A percentile compares a stretch with the other conserved stretches of the same genome.
These are phyloP conservation scores for Phytophthora sp. DNA, from an alignment of 352 stramenopile species.

Conservation along the genomic window DNA sequence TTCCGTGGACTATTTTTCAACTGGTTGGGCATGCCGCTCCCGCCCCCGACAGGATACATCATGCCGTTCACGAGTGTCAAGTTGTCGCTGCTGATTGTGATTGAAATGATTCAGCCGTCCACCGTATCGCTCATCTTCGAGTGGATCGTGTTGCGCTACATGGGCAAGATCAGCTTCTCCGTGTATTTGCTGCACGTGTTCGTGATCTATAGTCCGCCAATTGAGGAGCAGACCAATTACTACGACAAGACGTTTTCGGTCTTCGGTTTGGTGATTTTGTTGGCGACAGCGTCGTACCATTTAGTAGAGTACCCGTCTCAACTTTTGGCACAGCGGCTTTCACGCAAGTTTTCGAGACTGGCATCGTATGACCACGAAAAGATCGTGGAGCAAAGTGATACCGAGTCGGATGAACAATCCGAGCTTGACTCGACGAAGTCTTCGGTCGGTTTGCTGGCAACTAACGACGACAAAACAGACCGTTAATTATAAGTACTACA, in stretches of 20 bases:
- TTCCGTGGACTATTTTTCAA: conserved; percentile 11
- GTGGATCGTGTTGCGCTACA: conserved; percentile 31
- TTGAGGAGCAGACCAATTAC: neutral
- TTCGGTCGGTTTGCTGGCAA: neutral
- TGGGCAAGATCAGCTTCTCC: conserved; percentile 45
- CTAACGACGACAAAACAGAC: too few relatives aligned
- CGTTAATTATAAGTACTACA: too few relatives aligned
- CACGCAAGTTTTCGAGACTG: neutral
- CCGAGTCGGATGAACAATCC: neutral
- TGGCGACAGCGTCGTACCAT: conserved; percentile 5
- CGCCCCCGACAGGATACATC: neutral
- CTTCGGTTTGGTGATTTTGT: conserved; percentile 1
- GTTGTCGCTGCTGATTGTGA: conserved; percentile 16
- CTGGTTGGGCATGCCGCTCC: conserved; percentile 1
- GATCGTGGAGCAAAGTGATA: neutral
- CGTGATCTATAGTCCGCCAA: conserved; percentile 21
- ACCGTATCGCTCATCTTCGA: conserved; percentile 30
- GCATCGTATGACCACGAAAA: neutral
- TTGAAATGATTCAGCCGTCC: conserved; percentile 33
- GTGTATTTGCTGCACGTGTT: conserved; percentile 48
- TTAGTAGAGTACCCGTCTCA: conserved; percentile 6
- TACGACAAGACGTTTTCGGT: conserved; percentile 8
- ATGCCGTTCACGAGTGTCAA: conserved; percentile 11
- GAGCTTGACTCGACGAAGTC: neutral
- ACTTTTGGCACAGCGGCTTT: conserved; percentile 2